Evolutionary conservation across 1,284 basidiomycete species (phyloP).

Genomic region (Omphalotus olearius): DNA sequence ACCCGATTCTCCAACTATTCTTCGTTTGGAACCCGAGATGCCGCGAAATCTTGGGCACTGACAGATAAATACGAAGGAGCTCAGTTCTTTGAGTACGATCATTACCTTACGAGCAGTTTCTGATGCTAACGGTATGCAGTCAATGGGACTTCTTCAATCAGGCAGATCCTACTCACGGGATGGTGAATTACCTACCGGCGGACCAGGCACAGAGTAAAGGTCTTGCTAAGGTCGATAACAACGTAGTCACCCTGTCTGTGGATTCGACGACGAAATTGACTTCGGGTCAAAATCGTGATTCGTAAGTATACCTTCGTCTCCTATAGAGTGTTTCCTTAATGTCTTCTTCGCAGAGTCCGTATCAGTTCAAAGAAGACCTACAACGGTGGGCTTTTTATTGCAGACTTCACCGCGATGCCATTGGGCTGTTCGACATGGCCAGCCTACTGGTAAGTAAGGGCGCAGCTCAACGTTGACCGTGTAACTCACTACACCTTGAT

Average conservation of each 20-base stretch:
- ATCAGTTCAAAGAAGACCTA: constrained; percentile 67
- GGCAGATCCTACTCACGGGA: constrained; percentile 63
- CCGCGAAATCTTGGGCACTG: constrained; percentile 22
- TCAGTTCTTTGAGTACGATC: constrained; percentile 32
- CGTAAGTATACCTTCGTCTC: constrained; percentile 37
- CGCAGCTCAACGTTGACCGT: background rate
- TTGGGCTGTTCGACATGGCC: constrained; percentile 77
- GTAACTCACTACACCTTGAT: constrained; percentile 2
- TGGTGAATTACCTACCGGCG: constrained; percentile 50
- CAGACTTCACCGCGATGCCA: constrained; percentile 76
- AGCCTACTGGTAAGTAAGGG: constrained; percentile 34
- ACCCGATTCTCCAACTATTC: background rate
- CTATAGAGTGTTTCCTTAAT: background rate
- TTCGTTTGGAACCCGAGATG: background rate
- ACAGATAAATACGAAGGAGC: constrained; percentile 31
- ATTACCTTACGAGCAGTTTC: background rate
- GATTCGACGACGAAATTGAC: constrained; percentile 51
- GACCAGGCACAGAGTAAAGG: constrained; percentile 41
- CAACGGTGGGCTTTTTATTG: constrained; percentile 69
- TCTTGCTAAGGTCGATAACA: constrained; percentile 55
- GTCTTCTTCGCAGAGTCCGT: constrained; percentile 49
- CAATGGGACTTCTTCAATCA: constrained; percentile 60
- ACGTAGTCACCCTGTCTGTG: constrained; percentile 56
- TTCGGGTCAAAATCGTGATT: constrained; percentile 55
- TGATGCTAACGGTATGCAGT: constrained; percentile 26